Evolutionary conservation across 306 rosid genomes (phyloP).

Genomic region (Cucurbita maxima): DNA sequence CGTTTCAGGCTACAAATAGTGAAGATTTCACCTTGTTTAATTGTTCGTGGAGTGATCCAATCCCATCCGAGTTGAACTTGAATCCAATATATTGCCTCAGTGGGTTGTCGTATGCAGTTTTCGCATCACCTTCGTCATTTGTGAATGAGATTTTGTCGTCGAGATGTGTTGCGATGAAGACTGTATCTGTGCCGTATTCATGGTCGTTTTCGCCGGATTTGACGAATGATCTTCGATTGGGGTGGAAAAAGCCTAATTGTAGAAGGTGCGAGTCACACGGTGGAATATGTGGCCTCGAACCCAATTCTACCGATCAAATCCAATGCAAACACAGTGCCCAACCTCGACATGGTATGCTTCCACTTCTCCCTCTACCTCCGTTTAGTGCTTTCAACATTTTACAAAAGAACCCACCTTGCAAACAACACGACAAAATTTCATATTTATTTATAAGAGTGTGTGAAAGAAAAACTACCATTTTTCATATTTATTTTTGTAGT

Average conservation of each 20-base stretch:
- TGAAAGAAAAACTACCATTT: too few species aligned
- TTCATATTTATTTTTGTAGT: too few species aligned
- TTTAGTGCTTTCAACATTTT: too few species aligned
- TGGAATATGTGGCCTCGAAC: constrained; percentile 38
- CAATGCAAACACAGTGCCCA: constrained; percentile 29
- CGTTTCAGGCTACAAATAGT: constrained; percentile 21
- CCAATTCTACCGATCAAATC: constrained; percentile 15
- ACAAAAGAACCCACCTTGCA: too few species aligned
- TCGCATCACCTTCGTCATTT: constrained; percentile 34
- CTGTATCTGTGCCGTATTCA: constrained; percentile 33
- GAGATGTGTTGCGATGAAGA: constrained; percentile 17
- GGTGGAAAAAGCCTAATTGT: constrained; percentile 51
- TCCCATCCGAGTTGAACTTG: constrained; percentile 1
- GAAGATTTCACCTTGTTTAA: constrained; percentile 46
- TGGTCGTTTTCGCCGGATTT: constrained; percentile 28
- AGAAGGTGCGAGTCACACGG: constrained; percentile 41
- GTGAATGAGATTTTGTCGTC: constrained; percentile 12
- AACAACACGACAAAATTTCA: too few species aligned
- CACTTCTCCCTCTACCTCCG: too few species aligned
- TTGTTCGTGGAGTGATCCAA: constrained; percentile 32
- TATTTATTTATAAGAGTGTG: too few species aligned
- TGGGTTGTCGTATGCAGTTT: constrained; percentile 16
- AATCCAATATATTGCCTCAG: constrained; percentile 48
- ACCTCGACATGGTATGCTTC: constrained; percentile 3
- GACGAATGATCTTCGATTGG: constrained; percentile 21